These are phyloP conservation scores for Coprinellus micaceus DNA, from an alignment of 768 basidiomycete genomes.

Conservation along the genomic window DNA sequence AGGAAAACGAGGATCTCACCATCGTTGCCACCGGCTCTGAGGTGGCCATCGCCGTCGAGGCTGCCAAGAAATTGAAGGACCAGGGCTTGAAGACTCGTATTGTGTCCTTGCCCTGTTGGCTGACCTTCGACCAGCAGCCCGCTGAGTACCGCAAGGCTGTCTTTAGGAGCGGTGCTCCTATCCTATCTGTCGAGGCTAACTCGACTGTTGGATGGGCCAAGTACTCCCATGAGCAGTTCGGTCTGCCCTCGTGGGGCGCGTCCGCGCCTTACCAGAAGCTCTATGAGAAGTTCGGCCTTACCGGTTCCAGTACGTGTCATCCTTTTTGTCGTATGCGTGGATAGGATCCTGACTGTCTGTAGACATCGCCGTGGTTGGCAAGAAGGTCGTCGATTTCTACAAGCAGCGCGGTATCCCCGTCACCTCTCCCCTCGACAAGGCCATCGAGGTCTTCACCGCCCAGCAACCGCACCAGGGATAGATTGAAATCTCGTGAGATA, in stretches of 20 bases:
- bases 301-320: slow-evolving; percentile 56
- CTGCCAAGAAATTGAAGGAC: slow-evolving; percentile 71
- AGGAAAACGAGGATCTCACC: slow-evolving; percentile 76
- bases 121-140: slow-evolving; percentile 80
- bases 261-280: slow-evolving; percentile 89
- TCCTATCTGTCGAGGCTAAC: slow-evolving; percentile 85
- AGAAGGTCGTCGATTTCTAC: slow-evolving; percentile 88
- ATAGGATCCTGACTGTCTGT: slow-evolving; percentile 10
- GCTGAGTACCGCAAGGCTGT: slow-evolving; percentile 79
- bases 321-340: neutral
- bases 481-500: no score
- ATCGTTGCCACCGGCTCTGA: slow-evolving; percentile 90
- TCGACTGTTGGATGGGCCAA: slow-evolving; percentile 83
- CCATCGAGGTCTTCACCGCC: slow-evolving; percentile 32
- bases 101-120: slow-evolving; percentile 88
- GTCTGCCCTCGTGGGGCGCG: slow-evolving; percentile 74
- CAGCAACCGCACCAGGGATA: no score
- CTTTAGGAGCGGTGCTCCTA: slow-evolving; percentile 83
- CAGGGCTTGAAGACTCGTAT: slow-evolving; percentile 79
- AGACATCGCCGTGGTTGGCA: slow-evolving; percentile 78
- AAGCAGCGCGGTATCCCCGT: slow-evolving; percentile 69
- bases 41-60: slow-evolving; percentile 83
- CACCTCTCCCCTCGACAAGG: slow-evolving; percentile 74
- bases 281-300: slow-evolving; percentile 88
- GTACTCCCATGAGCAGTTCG: slow-evolving; percentile 88